A percentile compares a stretch with the other conserved stretches of the same genome.
Evolutionary conservation across 1,284 basidiomycete species (phyloP).

Genomic region (Cryptococcus neoformans): DNA sequence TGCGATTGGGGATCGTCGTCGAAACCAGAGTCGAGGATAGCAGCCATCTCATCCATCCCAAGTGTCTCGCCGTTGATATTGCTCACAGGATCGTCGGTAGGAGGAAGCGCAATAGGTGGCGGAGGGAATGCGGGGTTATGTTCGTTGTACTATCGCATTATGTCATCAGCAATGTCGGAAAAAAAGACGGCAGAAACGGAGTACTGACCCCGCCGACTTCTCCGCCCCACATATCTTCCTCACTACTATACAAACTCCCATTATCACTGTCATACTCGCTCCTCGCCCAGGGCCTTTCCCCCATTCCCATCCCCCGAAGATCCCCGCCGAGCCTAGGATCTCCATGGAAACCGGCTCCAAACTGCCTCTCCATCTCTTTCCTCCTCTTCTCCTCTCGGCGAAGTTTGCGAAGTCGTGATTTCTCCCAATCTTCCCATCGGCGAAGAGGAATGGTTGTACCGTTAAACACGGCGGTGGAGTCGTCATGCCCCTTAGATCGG

Average conservation of each 20-base stretch:
- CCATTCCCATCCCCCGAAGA: slow-evolving; percentile 11
- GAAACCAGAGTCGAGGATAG: slow-evolving; percentile 84
- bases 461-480: slow-evolving; percentile 56
- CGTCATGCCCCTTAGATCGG: slow-evolving; percentile 64
- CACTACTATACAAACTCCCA: slow-evolving; percentile 73
- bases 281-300: slow-evolving; percentile 30
- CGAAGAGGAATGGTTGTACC: slow-evolving; percentile 76
- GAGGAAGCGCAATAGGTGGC: slow-evolving; percentile 69
- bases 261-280: slow-evolving; percentile 54
- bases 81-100: slow-evolving; percentile 44
- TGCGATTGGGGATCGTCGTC: slow-evolving; percentile 54
- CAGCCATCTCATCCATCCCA: slow-evolving; percentile 72
- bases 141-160: slow-evolving; percentile 66
- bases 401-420: slow-evolving; percentile 88
- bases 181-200: neutral
- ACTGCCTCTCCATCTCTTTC: slow-evolving; percentile 68
- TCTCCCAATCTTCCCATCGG: slow-evolving; percentile 99
- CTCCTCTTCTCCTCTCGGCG: slow-evolving; percentile 83
- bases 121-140: slow-evolving; percentile 70
- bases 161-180: slow-evolving; percentile 9
- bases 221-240: slow-evolving; percentile 88
- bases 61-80: slow-evolving; percentile 59
- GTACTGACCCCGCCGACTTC: slow-evolving; percentile 53
- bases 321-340: slow-evolving; percentile 11
- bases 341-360: slow-evolving; percentile 52